Evolutionary conservation across 2,329 filamentous ascomycete species (phyloP).

Genomic region (Sporothrix brunneoviolacea): DNA sequence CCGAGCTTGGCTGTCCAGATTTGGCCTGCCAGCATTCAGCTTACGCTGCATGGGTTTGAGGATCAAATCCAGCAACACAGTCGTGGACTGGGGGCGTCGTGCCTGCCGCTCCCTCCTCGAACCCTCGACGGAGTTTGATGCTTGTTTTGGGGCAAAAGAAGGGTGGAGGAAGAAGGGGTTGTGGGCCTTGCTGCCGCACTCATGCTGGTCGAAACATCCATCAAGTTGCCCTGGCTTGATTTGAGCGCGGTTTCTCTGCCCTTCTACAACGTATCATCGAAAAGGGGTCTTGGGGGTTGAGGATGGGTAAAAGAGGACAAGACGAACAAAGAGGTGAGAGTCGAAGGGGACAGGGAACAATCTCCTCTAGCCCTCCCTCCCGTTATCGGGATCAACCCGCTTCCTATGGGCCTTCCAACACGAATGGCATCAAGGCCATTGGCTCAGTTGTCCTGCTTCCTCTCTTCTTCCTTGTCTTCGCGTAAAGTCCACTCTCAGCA

Average conservation of each 20-base stretch:
- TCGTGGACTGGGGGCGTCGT: background rate
- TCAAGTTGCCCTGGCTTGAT: conserved; percentile 5
- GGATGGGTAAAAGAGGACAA: background rate
- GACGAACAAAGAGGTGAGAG: background rate
- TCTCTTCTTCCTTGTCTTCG: conserved; percentile 2
- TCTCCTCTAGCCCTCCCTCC: conserved; percentile 10
- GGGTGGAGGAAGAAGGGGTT: conserved; percentile 16
- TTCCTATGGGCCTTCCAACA: conserved; percentile 7
- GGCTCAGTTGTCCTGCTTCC: background rate
- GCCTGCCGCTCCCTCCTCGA: conserved; percentile 15
- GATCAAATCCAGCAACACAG: background rate
- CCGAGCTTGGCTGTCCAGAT: background rate
- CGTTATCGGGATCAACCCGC: conserved; percentile 17
- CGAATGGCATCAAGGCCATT: conserved; percentile 11
- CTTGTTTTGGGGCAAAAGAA: conserved; percentile 35
- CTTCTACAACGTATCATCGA: conserved; percentile 12
- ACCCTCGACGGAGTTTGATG: conserved; percentile 33
- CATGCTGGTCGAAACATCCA: conserved; percentile 35
- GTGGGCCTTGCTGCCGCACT: conserved; percentile 29
- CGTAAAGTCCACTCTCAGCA: conserved; percentile 2
- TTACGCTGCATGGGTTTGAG: background rate
- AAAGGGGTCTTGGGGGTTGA: background rate
- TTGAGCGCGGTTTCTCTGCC: background rate
- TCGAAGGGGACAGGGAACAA: background rate
- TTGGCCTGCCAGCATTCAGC: conserved; percentile 1